phyloP scores from a whole-genome alignment of 768 basidiomycete species.

The Agrocybe chaxingu region DNA sequence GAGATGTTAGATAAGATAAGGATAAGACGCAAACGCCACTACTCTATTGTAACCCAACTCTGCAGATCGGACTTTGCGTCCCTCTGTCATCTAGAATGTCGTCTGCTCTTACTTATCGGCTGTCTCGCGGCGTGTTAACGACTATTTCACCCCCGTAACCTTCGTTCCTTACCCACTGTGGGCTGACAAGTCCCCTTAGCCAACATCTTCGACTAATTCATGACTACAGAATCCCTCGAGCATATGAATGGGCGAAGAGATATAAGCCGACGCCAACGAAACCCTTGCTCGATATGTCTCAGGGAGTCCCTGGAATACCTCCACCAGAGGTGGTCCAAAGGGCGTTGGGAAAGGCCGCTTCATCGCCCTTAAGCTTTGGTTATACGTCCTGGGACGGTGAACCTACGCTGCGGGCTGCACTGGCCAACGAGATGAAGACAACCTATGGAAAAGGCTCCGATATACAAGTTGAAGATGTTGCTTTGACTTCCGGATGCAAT shows the following conservation, averaged over 20 bases:
- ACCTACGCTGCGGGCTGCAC: constrained; percentile 40
- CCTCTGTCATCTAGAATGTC: constrained; percentile 2
- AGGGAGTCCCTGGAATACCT: constrained; percentile 68
- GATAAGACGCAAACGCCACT: too few species aligned
- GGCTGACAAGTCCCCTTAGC: background rate
- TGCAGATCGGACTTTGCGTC: background rate
- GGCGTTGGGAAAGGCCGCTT: constrained; percentile 41
- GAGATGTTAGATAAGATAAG: too few species aligned
- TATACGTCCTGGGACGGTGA: constrained; percentile 66
- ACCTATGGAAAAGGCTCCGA: constrained; percentile 53
- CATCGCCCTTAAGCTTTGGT: constrained; percentile 41
- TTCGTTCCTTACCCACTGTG: too few species aligned
- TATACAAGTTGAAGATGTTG: constrained; percentile 54
- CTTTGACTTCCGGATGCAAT: constrained; percentile 70
- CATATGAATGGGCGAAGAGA: constrained; percentile 50
- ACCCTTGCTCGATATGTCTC: constrained; percentile 68
- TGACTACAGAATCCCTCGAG: constrained; percentile 47
- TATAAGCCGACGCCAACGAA: constrained; percentile 38
- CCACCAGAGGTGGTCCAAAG: constrained; percentile 53
- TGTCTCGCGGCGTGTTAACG: constrained; percentile 37
- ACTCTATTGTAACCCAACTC: too few species aligned
- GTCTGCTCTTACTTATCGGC: constrained; percentile 25
- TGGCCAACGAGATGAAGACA: constrained; percentile 58
- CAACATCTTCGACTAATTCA: background rate
- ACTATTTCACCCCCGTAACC: constrained; percentile 48